Evolutionary conservation across 768 basidiomycete species (phyloP).

Genomic region (Gloeophyllum trabeum): DNA sequence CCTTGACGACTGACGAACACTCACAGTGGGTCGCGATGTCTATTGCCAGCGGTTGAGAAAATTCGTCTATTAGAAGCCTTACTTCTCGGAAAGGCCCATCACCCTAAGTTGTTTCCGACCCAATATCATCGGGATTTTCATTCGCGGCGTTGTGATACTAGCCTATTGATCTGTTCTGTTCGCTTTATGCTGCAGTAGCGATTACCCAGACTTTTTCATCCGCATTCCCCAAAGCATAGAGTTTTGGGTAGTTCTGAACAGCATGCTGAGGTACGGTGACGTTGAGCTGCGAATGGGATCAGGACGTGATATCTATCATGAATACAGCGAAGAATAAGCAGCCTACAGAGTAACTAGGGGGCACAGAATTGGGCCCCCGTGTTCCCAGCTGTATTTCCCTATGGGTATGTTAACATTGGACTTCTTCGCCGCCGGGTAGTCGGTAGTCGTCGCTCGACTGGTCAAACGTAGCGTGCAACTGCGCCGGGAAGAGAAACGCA

Average conservation of each 20-base stretch:
- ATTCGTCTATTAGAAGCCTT: conserved; percentile 47
- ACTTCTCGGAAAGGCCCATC: conserved; percentile 53
- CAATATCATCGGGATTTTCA: conserved; percentile 42
- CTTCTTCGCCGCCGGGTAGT: conserved; percentile 43
- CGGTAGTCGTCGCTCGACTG: conserved; percentile 41
- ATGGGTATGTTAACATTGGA: conserved; percentile 62
- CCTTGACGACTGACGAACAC: conserved; percentile 19
- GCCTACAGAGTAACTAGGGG: conserved; percentile 60
- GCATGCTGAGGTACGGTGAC: conserved; percentile 63
- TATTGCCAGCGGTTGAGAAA: conserved; percentile 40
- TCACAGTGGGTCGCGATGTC: conserved; percentile 21
- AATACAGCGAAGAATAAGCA: too few relatives aligned
- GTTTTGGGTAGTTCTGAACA: conserved; percentile 54
- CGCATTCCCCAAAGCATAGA: conserved; percentile 57
- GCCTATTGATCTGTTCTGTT: not conserved
- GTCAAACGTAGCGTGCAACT: conserved; percentile 62
- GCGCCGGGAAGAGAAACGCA: conserved; percentile 28
- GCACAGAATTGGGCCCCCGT: conserved; percentile 66
- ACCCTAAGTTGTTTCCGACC: conserved; percentile 29
- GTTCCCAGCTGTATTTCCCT: conserved; percentile 46
- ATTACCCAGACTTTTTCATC: conserved; percentile 57
- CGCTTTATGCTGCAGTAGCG: not conserved
- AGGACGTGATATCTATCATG: too few relatives aligned
- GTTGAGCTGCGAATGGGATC: conserved; percentile 43
- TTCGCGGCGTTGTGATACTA: conserved; percentile 59